Percentiles rank a stretch among this genome's conserved stretches.
phyloP scores from a whole-genome alignment of 305 asterid genomes.

The Vinca major region DNA sequence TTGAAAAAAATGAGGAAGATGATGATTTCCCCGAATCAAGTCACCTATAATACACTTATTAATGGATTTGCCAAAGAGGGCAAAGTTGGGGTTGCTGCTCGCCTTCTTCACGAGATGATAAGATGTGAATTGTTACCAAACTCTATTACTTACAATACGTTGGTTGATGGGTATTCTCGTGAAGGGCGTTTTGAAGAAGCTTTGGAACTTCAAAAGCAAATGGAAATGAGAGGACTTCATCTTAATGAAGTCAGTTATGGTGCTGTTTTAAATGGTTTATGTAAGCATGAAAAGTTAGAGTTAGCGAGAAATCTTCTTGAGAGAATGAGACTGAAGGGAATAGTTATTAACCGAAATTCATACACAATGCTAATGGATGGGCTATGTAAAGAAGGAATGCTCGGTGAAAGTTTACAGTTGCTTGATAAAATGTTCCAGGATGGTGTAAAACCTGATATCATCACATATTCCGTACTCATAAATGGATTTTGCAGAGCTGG shows the following conservation, averaged over 20 bases:
- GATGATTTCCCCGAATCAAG: conserved; percentile 55
- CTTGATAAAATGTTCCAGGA: conserved; percentile 44
- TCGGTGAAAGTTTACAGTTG: conserved; percentile 38
- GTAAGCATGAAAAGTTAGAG: conserved; percentile 54
- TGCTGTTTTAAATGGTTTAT: conserved; percentile 64
- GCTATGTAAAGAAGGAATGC: conserved; percentile 41
- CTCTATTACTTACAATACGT: conserved; percentile 53
- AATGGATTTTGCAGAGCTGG: conserved; percentile 71
- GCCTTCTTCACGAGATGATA: conserved; percentile 62
- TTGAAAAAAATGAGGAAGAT: conserved; percentile 59
- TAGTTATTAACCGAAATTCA: conserved; percentile 32
- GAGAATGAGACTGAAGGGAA: conserved; percentile 41
- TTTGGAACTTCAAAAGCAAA: conserved; percentile 44
- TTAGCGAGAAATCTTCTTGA: conserved; percentile 44
- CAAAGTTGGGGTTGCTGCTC: conserved; percentile 47
- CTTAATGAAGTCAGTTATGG: conserved; percentile 74
- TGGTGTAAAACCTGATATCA: conserved; percentile 44
- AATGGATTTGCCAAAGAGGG: conserved; percentile 76
- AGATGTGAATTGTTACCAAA: conserved; percentile 48
- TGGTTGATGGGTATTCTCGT: conserved; percentile 64
- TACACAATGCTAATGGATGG: conserved; percentile 67
- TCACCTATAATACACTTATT: conserved; percentile 74
- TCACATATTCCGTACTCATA: conserved; percentile 74
- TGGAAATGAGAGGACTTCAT: conserved; percentile 48
- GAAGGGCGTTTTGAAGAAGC: conserved; percentile 56